Evolutionary conservation across 352 stramenopile genomes (phyloP), one percentile per base, ranked within the genome.

Genomic region (Blastocystis sp.): DNA sequence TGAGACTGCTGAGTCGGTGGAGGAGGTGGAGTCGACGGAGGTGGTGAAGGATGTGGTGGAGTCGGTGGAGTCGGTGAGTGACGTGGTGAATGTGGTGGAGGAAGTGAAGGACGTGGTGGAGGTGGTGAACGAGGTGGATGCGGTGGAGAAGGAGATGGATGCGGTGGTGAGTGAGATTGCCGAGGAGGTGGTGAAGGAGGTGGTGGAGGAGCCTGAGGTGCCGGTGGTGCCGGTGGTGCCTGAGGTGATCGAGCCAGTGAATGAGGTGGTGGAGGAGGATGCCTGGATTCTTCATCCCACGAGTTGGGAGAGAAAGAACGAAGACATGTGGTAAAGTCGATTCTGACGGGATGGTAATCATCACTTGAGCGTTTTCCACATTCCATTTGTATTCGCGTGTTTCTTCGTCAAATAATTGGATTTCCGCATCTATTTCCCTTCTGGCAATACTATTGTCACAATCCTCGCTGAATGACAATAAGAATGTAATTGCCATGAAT

Each of bases 1-100:
- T 38, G 64, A 54, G 64, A 48, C 17, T 9, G 14, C 21, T 38
- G n/a, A 74, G 64, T 9, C 14, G 64, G 64, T 52, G 21, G 64
- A 74, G 43, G 40, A 24, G 64, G 61, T 28, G 6, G 1, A 68
- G 34, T 42, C n/a, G 10, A 21, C 34, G 10, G 61, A 68, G 61
- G 61, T 68, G 61, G 61, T 42, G 61, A 21, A 34, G 61, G 61
- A 14, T 17, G 61, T 68, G 10, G 61, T 24, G n/a, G 61, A 68
- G 61, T 17, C 61, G 10, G 61, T 68, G 2, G 76, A 69, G 24
- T 34, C 19, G 65, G 48, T 89, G 0, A 34, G 43, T 17, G 84
- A 81, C 34, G 38, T 54, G 42, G 21, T 11, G 80, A 59, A 61
- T 2, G 14, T 17, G 42, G 42, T 69, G 52, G 71, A 62, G 10